Evolutionary conservation across 2,329 filamentous ascomycete species (phyloP).

Genomic region (Ophiosphaerella narmari): DNA sequence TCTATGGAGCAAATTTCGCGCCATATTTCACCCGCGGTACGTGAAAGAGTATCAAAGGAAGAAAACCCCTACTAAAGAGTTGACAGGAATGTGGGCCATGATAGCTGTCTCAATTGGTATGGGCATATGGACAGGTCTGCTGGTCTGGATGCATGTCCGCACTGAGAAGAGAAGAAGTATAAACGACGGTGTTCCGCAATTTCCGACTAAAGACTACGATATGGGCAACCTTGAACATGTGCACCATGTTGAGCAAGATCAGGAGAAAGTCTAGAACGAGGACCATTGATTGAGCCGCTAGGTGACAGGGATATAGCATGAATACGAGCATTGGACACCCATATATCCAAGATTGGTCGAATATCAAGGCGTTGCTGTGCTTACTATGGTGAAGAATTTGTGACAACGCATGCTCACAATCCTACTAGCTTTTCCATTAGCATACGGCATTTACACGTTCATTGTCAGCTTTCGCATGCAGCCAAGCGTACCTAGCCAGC

Average conservation of each 20-base stretch:
- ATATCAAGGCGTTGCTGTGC: constrained; percentile 1
- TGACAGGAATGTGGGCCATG: constrained; percentile 66
- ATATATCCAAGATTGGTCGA: no score
- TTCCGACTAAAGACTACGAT: constrained; percentile 12
- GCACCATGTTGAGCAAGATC: constrained; percentile 4
- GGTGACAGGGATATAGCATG: background rate
- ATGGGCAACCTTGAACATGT: constrained; percentile 3
- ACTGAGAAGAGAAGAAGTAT: constrained; percentile 43
- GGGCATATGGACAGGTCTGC: constrained; percentile 61
- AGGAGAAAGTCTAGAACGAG: constrained; percentile 11
- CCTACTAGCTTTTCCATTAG: background rate
- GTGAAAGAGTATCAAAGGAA: no score
- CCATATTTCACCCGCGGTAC: constrained; percentile 69
- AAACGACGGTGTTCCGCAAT: constrained; percentile 5
- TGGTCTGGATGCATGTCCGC: constrained; percentile 54
- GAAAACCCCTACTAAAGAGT: no score
- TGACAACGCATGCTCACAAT: constrained; percentile 8
- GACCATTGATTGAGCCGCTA: no score
- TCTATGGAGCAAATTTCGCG: constrained; percentile 69
- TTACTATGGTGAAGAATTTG: constrained; percentile 2
- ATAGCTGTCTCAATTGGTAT: constrained; percentile 66
- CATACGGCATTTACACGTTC: background rate
- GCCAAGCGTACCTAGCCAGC: no score
- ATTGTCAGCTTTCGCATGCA: background rate
- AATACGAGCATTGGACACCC: background rate